Evolutionary conservation across 139 green algal genomes (phyloP).

Genomic region (Chlamydomonas asymmetrica): DNA sequence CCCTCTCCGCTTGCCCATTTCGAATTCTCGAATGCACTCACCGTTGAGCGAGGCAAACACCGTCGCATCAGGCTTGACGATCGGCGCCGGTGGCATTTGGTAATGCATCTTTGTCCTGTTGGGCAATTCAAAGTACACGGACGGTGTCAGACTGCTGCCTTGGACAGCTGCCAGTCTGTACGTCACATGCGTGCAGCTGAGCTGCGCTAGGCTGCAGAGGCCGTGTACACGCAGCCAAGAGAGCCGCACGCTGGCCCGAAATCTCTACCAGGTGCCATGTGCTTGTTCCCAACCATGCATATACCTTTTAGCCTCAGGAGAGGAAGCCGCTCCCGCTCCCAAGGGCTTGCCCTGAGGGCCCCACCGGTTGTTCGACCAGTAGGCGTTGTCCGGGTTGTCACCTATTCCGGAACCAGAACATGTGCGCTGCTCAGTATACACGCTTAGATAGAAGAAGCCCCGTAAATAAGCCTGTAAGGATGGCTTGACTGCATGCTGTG

Average conservation of each 20-base stretch:
- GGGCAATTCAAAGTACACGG: not conserved
- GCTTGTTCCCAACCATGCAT: not conserved
- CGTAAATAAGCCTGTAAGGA: not conserved
- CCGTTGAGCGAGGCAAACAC: constrained; percentile 46
- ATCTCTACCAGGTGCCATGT: not conserved
- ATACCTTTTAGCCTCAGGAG: constrained; percentile 22
- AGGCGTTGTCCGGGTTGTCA: constrained; percentile 18
- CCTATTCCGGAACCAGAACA: too few relatives aligned
- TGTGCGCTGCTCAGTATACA: not conserved
- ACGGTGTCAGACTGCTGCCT: not conserved
- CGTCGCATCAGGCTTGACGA: constrained; percentile 22
- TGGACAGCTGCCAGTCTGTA: not conserved
- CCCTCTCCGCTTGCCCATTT: too few relatives aligned
- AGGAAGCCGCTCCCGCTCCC: not conserved
- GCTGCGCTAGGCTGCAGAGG: not conserved
- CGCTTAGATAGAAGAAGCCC: not conserved
- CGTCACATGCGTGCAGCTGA: not conserved
- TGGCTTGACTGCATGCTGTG: not conserved
- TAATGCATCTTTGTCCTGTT: constrained; percentile 44
- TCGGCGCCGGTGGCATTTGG: constrained; percentile 22
- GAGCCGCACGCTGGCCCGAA: not conserved
- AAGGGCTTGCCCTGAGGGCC: constrained; percentile 11
- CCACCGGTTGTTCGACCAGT: constrained; percentile 52
- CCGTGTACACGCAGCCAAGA: not conserved
- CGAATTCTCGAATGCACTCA: too few relatives aligned